Conservation (phyloP, 257 asterid genomes). For the Thymus quinquecostatus region DNA sequence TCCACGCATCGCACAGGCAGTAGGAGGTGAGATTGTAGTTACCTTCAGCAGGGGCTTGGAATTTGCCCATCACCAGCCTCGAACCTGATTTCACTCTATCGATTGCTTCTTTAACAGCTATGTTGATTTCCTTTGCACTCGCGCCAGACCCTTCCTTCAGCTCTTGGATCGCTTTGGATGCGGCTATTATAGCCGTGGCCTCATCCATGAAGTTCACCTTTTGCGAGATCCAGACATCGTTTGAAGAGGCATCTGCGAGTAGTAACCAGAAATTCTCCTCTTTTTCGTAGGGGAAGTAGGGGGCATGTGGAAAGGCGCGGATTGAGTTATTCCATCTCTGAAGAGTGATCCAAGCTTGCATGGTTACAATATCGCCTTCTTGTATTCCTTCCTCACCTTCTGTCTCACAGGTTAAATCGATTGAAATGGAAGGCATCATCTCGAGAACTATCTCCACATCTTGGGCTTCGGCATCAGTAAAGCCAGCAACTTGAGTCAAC, state of each 20-base stretch:
- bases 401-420: slow-evolving; percentile 90
- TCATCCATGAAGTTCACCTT: slow-evolving; percentile 92
- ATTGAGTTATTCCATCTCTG: slow-evolving; percentile 65
- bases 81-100: slow-evolving; percentile 60
- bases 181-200: slow-evolving; percentile 77
- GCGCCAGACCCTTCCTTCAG: slow-evolving; percentile 91
- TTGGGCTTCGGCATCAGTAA: slow-evolving; percentile 66
- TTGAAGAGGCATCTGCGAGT: slow-evolving; percentile 77
- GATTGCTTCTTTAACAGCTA: slow-evolving; percentile 80
- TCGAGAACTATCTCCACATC: slow-evolving; percentile 93
- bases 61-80: slow-evolving; percentile 67
- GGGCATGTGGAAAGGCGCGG: slow-evolving; percentile 87
- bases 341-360: slow-evolving; percentile 95
- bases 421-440: slow-evolving; percentile 87
- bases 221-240: slow-evolving; percentile 96
- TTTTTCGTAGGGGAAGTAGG: slow-evolving; percentile 76
- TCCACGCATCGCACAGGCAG: slow-evolving; percentile 94
- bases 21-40: slow-evolving; percentile 68
- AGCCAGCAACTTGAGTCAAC: slow-evolving; percentile 82
- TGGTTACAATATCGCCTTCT: slow-evolving; percentile 91
- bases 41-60: slow-evolving; percentile 91
- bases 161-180: slow-evolving; percentile 91
- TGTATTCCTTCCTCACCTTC: slow-evolving; percentile 99
- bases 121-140: slow-evolving; percentile 63
- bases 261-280: slow-evolving; percentile 95